A percentile compares a stretch with the other conserved stretches of the same genome.
phyloP scores from a whole-genome alignment of 108 stramenopile genomes.

The Cyclotella baltica region DNA sequence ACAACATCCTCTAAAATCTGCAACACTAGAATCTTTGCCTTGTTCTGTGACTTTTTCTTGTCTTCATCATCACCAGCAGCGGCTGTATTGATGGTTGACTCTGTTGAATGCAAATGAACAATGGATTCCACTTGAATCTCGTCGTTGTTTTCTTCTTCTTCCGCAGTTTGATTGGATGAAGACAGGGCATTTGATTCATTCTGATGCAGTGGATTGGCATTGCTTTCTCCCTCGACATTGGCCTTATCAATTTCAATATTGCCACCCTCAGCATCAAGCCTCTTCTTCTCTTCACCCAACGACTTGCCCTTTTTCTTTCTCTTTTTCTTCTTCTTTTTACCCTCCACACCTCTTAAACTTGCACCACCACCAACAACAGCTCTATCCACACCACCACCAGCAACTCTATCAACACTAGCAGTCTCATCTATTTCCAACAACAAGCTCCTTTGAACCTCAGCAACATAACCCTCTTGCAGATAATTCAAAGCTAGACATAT shows the following conservation, averaged over 20 bases:
- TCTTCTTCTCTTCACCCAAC: too few relatives aligned
- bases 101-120: constrained; percentile 3
- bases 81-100: background rate
- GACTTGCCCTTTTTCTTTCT: too few relatives aligned
- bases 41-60: background rate
- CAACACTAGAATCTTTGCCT: too few relatives aligned
- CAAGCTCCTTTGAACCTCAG: too few relatives aligned
- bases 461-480: too few relatives aligned
- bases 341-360: constrained; percentile 1
- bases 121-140: constrained; percentile 35
- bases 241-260: too few relatives aligned
- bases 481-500: too few relatives aligned
- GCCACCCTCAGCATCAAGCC: too few relatives aligned
- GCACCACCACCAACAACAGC: background rate
- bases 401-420: constrained; percentile 48
- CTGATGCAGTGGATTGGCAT: constrained; percentile 34
- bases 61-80: background rate
- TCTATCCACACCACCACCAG: constrained; percentile 27
- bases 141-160: constrained; percentile 6
- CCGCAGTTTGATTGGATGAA: background rate
- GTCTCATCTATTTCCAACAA: too few relatives aligned
- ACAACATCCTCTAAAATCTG: too few relatives aligned
- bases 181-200: constrained; percentile 10
- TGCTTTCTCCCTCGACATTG: too few relatives aligned
- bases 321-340: constrained; percentile 45